A percentile compares a stretch with the other conserved stretches of the same genome.
phyloP scores from a whole-genome alignment of 345 rosid genomes.

The Murraya koenigii region DNA sequence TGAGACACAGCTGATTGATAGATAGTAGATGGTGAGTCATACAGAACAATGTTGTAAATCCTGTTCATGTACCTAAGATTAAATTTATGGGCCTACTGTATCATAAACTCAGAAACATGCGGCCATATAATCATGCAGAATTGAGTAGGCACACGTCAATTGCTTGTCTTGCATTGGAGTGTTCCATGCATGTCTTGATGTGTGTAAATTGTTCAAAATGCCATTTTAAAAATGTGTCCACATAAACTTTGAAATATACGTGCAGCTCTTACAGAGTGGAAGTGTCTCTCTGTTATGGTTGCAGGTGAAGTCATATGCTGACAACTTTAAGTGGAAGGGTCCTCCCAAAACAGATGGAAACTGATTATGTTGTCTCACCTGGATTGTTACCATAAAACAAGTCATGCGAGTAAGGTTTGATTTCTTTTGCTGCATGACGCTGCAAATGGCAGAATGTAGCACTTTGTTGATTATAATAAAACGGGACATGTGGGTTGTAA shows the following conservation, averaged over 20 bases:
- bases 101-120: not conserved
- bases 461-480: conserved; percentile 17
- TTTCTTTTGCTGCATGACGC: conserved; percentile 18
- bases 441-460: not conserved
- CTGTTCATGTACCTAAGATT: not conserved
- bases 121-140: not conserved
- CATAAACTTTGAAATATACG: not conserved
- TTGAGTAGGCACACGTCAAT: not conserved
- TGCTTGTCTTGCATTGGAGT: not conserved
- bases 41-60: not conserved
- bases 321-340: conserved; percentile 95
- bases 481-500: not conserved
- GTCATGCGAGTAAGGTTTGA: conserved; percentile 3
- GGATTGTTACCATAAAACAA: not conserved
- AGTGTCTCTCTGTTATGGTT: not conserved
- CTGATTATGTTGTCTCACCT: conserved; percentile 18
- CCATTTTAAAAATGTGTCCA: not conserved
- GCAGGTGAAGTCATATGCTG: conserved; percentile 81
- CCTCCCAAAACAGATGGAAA: conserved; percentile 39
- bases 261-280: not conserved
- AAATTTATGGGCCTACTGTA: not conserved
- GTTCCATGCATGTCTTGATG: not conserved
- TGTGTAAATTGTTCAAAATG: not conserved
- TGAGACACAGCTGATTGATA: not conserved
- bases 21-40: not conserved